Evolutionary conservation across 306 rosid genomes (phyloP), one percentile per base, ranked within the genome.

Genomic region (Vicia villosa): DNA sequence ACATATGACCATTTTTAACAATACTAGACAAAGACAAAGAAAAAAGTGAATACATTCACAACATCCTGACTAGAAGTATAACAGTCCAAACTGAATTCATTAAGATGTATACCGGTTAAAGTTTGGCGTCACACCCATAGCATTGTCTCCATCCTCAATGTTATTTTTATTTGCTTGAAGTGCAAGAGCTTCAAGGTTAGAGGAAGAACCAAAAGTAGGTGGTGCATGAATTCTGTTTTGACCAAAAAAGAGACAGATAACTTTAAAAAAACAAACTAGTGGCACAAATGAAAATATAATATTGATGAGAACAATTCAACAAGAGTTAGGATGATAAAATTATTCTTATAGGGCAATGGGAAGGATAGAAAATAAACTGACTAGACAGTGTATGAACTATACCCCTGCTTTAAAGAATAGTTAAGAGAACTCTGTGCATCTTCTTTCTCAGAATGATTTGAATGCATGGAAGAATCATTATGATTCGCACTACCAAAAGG

Each of bases 121-220:
- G 68, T 79, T 72, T 32, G 84, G 88, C 36, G 85, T 74, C 47
- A 54, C 76, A 19, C 78, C 84, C 86, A 84, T 81, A 73, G 84
- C 85, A 85, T 85, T 79, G 28, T 79, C 89, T 70, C 82, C 85
- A 69, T 95, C 97, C 63, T 87, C 95, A 70, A 68, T 76, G 64
- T 57, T 72, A 61, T 72, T 56, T 82, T 75, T 84, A 71, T 72
- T 77, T 63, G 82, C 75, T 80, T 84, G 93, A 81, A 84, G 81
- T 50, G 91, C 73, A 76, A 77, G 79, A 73, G 87, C 84, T 68
- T 89, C 99, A 45, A 86, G 92, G 81, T 85, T 89, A 45, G 97
- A 87, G 38, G 96, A 86, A 68, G 95, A 89, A 79, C 99, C 99
- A 86, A 95, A 95, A 61, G 99, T 89, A 36, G 97, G 99, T 2